Conservation (phyloP, 164 flowering plant genomes). For the Nymphaea colorata region DNA sequence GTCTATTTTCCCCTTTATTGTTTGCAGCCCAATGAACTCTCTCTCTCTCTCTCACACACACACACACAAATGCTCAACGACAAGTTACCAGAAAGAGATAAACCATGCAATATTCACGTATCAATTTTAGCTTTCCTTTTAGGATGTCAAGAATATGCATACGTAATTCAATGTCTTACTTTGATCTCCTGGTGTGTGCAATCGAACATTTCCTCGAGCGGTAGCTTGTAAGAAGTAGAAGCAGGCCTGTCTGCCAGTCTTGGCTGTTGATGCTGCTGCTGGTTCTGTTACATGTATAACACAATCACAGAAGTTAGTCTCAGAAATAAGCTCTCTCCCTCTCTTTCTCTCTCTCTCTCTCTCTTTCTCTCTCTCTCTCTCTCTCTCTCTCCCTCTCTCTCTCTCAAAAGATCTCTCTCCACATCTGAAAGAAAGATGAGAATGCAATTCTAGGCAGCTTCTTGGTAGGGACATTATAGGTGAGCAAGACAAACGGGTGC, state of each 20-base stretch:
- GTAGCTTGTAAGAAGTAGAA: background rate
- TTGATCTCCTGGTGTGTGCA: background rate
- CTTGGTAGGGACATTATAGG: background rate
- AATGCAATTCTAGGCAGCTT: no score
- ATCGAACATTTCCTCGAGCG: background rate
- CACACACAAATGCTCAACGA: background rate
- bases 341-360: no score
- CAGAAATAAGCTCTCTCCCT: background rate
- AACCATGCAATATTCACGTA: background rate
- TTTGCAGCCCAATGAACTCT: background rate
- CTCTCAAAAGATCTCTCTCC: no score
- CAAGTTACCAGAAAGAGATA: background rate
- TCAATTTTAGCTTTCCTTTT: background rate
- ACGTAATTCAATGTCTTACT: background rate
- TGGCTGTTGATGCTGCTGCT: background rate
- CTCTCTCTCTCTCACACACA: no score
- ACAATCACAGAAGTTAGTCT: background rate
- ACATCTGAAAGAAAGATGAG: no score
- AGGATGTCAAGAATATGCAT: no score
- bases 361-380: no score
- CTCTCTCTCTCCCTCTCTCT: no score
- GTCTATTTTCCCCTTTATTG: background rate
- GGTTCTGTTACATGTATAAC: background rate
- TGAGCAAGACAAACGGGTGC: background rate
- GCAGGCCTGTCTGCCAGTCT: background rate